phyloP scores from a whole-genome alignment of 306 rosid genomes.

The Lathyrus aphaca region DNA sequence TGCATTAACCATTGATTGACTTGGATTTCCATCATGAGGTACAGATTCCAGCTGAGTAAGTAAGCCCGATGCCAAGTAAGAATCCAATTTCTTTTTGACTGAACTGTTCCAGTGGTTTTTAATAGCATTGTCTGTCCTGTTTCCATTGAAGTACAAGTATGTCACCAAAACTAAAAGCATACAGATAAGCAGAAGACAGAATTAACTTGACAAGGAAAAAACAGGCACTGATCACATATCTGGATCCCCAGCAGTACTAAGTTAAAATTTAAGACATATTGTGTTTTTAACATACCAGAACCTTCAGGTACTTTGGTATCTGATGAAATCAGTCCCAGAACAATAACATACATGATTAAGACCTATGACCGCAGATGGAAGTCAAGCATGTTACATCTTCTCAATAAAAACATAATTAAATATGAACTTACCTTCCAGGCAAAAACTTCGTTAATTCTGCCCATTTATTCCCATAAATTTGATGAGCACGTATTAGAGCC shows the following conservation, averaged over 20 bases:
- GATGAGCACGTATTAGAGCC: conserved; percentile 93
- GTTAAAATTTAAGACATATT: conserved; percentile 9
- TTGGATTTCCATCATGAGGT: conserved; percentile 61
- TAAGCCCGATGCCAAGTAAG: conserved; percentile 95
- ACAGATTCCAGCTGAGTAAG: conserved; percentile 62
- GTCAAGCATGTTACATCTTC: not conserved
- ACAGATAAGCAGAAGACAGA: conserved; percentile 26
- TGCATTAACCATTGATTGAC: conserved; percentile 60
- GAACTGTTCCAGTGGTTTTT: conserved; percentile 99
- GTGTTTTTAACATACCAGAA: conserved; percentile 21
- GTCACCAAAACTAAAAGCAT: conserved; percentile 13
- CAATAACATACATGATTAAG: not conserved
- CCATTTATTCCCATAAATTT: conserved; percentile 92
- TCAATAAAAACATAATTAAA: conserved; percentile 1
- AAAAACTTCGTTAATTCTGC: conserved; percentile 91
- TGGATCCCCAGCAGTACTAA: conserved; percentile 24
- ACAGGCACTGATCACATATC: conserved; percentile 25
- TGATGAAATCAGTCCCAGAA: conserved; percentile 13
- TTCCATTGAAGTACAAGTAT: conserved; percentile 48
- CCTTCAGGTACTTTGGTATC: conserved; percentile 12
- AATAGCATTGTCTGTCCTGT: conserved; percentile 99
- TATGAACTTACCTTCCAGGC: conserved; percentile 80
- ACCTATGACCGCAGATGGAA: not conserved
- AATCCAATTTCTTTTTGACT: conserved; percentile 95
- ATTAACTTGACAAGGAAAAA: conserved; percentile 11